Conservation (phyloP, 2,329 filamentous ascomycete species). For the Alternaria postmessia region DNA sequence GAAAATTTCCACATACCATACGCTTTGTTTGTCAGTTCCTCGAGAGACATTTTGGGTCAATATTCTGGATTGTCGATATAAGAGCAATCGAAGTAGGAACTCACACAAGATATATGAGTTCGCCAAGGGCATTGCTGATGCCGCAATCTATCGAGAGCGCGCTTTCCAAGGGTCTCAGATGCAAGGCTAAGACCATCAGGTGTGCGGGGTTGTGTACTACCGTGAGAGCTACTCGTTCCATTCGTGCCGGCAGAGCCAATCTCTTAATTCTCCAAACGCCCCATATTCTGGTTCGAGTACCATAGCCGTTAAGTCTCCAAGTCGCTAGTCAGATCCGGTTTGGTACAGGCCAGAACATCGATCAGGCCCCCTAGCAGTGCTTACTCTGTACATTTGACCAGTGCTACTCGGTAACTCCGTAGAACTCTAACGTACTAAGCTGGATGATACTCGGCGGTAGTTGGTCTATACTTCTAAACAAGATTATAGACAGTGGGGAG, state of each 20-base stretch:
- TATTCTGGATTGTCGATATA: not conserved
- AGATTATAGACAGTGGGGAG: not conserved
- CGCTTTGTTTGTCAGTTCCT: conserved; percentile 32
- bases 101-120: not conserved
- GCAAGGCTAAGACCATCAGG: not conserved
- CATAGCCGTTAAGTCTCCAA: not conserved
- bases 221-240: not conserved
- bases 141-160: not conserved
- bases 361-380: not conserved
- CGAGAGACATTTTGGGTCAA: conserved; percentile 27
- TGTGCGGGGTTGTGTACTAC: not conserved
- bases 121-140: not conserved
- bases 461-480: not conserved
- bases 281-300: not conserved
- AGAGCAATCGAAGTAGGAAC: not conserved
- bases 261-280: not conserved
- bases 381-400: not conserved
- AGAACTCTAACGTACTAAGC: too few relatives aligned
- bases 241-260: not conserved
- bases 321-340: not conserved
- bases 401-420: not conserved
- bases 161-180: not conserved
- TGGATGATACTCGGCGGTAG: not conserved
- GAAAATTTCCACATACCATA: conserved; percentile 16
- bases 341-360: not conserved